Base-by-base conservation (phyloP, 306 rosid genomes). In the Datisca glomerata region DNA sequence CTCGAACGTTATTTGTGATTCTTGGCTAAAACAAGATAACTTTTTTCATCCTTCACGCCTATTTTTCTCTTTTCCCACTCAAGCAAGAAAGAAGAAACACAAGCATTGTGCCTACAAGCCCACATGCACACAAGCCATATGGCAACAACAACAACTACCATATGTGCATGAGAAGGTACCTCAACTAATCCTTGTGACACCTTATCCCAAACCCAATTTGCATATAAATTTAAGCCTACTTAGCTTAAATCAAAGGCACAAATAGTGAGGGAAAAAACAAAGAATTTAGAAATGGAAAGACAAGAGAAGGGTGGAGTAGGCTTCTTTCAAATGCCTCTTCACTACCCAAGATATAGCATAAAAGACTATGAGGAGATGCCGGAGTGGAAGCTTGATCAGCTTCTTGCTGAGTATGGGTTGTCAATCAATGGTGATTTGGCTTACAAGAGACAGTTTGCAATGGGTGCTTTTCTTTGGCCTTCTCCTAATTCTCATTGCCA, bases 401-500 rank as follows among this genome's bases (percentile, higher is more conserved):
- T 86, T 16, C 86, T 86, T 15, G 36, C 68, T n/a, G 79, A 81
- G 44, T 81, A 86, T 50, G 96, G 96, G 10, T 49, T 78, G 53
- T 58, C 84, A 7, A 37, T 69, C 4, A 25, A 57, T 2, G 94
- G 86, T 24, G 73, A 81, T 64, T 69, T 86, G 75, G 66, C 74
- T 13, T 70, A 58, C 73, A 78, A 81, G 69, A 60, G 86, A 45
- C 50, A 68, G 21, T 81, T 63, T 49, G 96, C 96, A 6, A 78
- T 73, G 56, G 93, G 91, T 14, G 76, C 96, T 47, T 75, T 86
- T 50, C 86, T 81, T 41, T 81, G 96, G 94, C 70, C 78, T 9
- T 18, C 41, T 5, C 17, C 43, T 38, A 18, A 14, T 23, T 18
- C 36, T 17, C 49, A 14, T 24, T 17, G 10, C 22, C 15, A 6